These are phyloP conservation scores for Globomyces pollinis-pini DNA, from an alignment of 192 early-diverging fungal genomes.

Conservation along the genomic window DNA sequence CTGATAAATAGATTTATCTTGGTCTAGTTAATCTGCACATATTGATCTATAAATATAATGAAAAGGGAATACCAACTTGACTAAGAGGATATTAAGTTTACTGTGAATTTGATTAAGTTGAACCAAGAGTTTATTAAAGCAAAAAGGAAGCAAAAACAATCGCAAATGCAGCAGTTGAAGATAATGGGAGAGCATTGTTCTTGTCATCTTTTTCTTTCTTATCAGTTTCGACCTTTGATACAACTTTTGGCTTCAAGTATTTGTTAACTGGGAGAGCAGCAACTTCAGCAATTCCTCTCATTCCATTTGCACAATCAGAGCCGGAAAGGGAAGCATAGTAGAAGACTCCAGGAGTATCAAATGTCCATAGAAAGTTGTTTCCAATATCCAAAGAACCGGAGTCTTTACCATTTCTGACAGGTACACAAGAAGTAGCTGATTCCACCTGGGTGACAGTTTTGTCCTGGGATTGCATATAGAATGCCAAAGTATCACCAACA, in stretches of 20 bases:
- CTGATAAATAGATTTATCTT: too few species aligned
- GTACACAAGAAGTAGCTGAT: background rate
- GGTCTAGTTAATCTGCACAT: too few species aligned
- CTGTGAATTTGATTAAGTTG: constrained; percentile 3
- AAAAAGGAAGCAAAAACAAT: too few species aligned
- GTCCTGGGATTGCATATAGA: background rate
- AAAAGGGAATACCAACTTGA: too few species aligned
- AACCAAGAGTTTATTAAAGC: background rate
- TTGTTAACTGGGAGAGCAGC: background rate
- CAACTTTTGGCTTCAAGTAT: too few species aligned
- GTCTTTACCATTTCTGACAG: background rate
- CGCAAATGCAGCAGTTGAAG: too few species aligned
- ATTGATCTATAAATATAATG: too few species aligned
- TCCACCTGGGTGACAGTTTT: background rate
- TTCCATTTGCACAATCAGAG: background rate
- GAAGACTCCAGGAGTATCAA: background rate
- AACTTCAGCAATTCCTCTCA: background rate
- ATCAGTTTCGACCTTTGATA: too few species aligned
- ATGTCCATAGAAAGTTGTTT: background rate
- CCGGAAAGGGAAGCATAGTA: background rate
- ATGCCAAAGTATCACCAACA: background rate
- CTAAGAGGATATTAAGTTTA: too few species aligned
- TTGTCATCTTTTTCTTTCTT: too few species aligned
- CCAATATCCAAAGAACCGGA: background rate
- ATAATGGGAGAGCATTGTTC: too few species aligned